Conservation (phyloP, 257 asterid genomes). For the Solanum lycopersicoides region DNA sequence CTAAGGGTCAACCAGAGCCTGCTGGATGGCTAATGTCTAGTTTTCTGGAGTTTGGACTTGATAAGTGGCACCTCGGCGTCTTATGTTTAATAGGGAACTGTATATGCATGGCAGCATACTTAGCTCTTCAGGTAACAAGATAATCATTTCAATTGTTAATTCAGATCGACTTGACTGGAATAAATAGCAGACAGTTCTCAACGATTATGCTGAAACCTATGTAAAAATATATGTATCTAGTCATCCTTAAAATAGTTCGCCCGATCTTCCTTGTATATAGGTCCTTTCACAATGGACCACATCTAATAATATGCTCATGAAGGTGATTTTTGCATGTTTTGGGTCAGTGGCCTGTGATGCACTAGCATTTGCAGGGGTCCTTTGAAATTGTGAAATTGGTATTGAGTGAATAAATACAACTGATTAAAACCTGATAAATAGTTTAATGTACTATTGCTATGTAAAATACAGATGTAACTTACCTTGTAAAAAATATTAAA, state of each 20-base stretch:
- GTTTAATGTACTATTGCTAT: background rate
- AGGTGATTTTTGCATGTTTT: background rate
- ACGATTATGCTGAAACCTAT: background rate
- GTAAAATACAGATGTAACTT: background rate
- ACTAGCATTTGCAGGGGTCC: background rate
- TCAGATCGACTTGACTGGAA: background rate
- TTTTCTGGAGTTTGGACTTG: conserved; percentile 55
- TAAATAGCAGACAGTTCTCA: background rate
- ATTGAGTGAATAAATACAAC: background rate
- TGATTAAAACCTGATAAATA: background rate
- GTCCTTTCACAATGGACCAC: background rate
- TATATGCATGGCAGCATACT: conserved; percentile 87
- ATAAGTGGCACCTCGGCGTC: conserved; percentile 85
- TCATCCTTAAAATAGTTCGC: background rate
- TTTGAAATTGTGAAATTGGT: background rate
- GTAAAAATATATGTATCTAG: background rate
- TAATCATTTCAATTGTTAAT: background rate
- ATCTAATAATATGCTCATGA: background rate
- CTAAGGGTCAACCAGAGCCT: conserved; percentile 78
- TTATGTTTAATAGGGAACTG: conserved; percentile 89
- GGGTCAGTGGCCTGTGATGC: background rate
- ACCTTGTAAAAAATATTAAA: background rate
- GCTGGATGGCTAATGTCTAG: conserved; percentile 64
- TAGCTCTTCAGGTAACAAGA: conserved; percentile 72
- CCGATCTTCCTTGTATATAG: background rate